Evolutionary conservation across 31 red algal genomes (phyloP).

Genomic region (Endocladia muricata): DNA sequence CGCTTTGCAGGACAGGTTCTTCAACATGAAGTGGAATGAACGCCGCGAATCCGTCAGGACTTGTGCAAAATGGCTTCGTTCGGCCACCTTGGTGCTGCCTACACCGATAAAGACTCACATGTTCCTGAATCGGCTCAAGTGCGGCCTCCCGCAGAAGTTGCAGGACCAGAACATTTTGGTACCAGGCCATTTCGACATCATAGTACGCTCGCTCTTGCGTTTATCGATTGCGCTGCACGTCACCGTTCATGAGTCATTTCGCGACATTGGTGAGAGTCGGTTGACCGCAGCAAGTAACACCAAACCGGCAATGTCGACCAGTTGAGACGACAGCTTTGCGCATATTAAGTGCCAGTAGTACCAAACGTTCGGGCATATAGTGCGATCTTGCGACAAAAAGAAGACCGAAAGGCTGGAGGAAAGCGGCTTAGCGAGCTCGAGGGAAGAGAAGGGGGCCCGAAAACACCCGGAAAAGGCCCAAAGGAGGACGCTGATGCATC

Average conservation of each 20-base stretch:
- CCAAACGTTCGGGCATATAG: slow-evolving; percentile 11
- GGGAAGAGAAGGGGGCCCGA: not conserved
- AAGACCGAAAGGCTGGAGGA: not conserved
- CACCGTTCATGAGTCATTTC: not conserved
- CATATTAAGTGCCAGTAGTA: slow-evolving; percentile 13
- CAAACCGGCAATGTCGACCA: not conserved
- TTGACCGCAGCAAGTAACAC: not conserved
- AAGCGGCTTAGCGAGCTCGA: not conserved
- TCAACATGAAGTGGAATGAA: slow-evolving; percentile 12
- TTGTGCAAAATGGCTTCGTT: not conserved
- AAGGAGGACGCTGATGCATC: not conserved
- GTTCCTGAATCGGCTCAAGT: slow-evolving; percentile 9
- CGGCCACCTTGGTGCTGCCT: not conserved
- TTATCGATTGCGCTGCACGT: not conserved
- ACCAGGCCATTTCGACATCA: slow-evolving; percentile 7
- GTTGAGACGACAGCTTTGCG: not conserved
- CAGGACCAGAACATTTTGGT: slow-evolving; percentile 11
- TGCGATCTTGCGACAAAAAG: not conserved
- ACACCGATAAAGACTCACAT: not conserved
- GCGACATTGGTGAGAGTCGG: not conserved
- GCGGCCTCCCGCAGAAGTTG: not conserved
- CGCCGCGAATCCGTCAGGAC: not conserved
- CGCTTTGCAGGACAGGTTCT: slow-evolving; percentile 13
- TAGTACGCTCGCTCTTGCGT: not conserved
- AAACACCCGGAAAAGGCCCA: not conserved